Conservation (phyloP, 1,139 yeast genomes). For the Debaryomyces sp. region DNA sequence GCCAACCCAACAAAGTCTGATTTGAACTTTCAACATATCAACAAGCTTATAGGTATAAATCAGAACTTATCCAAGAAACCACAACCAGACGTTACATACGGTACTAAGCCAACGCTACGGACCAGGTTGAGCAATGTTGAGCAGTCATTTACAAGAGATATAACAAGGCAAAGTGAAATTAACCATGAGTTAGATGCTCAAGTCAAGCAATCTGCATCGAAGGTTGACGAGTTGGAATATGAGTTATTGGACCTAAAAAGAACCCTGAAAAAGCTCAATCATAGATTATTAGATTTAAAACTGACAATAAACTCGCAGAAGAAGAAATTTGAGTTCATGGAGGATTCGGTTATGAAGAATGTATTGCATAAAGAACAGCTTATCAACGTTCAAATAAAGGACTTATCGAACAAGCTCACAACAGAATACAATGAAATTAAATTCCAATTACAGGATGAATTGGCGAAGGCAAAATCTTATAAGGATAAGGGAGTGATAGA, state of each 20-base stretch:
- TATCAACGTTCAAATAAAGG: conserved; percentile 26
- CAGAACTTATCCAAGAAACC: conserved; percentile 8
- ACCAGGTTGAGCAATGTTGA: conserved; percentile 10
- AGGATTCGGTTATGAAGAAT: conserved; percentile 28
- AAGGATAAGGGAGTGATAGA: conserved; percentile 26
- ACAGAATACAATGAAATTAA: conserved; percentile 34
- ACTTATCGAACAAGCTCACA: conserved; percentile 24
- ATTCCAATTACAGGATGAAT: conserved; percentile 34
- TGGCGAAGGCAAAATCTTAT: conserved; percentile 27
- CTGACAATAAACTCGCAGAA: conserved; percentile 20
- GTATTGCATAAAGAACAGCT: conserved; percentile 32
- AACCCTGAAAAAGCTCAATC: conserved; percentile 22
- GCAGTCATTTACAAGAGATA: conserved; percentile 9
- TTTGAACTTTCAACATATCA: conserved; percentile 11
- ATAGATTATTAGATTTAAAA: conserved; percentile 22
- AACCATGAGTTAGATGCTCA: conserved; percentile 18
- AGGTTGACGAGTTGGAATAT: conserved; percentile 22
- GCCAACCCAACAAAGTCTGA: conserved; percentile 3
- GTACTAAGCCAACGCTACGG: conserved; percentile 4
- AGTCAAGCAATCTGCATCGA: conserved; percentile 17
- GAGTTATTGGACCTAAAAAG: conserved; percentile 27
- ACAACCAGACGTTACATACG: neutral
- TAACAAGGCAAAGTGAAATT: conserved; percentile 8
- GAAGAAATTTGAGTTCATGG: conserved; percentile 28
- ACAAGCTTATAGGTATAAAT: conserved; percentile 12